These are phyloP conservation scores for Botrytis paeoniae DNA, from an alignment of 2,329 filamentous ascomycete species.

Conservation along the genomic window DNA sequence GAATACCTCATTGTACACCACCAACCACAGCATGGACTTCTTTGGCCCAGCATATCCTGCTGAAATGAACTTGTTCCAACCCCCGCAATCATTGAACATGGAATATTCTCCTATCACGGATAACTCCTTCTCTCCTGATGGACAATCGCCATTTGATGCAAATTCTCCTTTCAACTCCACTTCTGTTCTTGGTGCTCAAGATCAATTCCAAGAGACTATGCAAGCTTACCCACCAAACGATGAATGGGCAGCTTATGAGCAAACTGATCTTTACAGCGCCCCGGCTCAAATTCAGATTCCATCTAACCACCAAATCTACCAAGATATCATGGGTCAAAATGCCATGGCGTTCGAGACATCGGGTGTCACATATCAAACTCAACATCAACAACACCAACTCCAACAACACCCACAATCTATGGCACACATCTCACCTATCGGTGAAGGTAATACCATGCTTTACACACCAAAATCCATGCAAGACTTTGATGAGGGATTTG, in stretches of 20 bases:
- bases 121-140: conserved; percentile 28
- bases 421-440: conserved; percentile 65
- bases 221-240: conserved; percentile 46
- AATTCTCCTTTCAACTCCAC: conserved; percentile 34
- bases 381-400: not conserved
- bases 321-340: conserved; percentile 34
- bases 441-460: conserved; percentile 66
- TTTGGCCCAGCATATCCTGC: conserved; percentile 14
- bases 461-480: conserved; percentile 62
- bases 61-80: conserved; percentile 31
- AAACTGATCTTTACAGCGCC: conserved; percentile 60
- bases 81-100: conserved; percentile 28
- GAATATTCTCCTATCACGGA: conserved; percentile 36
- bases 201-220: conserved; percentile 53
- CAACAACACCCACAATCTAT: conserved; percentile 31
- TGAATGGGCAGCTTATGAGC: conserved; percentile 57
- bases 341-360: conserved; percentile 31
- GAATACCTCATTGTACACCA: conserved; percentile 27
- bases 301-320: conserved; percentile 40
- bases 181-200: conserved; percentile 45
- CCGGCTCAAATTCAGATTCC: conserved; percentile 56
- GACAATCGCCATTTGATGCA: conserved; percentile 40
- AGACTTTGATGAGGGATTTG: conserved; percentile 56
- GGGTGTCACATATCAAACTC: conserved; percentile 31
- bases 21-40: conserved; percentile 17